These are phyloP conservation scores for Closterium sp. DNA, from an alignment of 139 green algal species.

Conservation along the genomic window DNA sequence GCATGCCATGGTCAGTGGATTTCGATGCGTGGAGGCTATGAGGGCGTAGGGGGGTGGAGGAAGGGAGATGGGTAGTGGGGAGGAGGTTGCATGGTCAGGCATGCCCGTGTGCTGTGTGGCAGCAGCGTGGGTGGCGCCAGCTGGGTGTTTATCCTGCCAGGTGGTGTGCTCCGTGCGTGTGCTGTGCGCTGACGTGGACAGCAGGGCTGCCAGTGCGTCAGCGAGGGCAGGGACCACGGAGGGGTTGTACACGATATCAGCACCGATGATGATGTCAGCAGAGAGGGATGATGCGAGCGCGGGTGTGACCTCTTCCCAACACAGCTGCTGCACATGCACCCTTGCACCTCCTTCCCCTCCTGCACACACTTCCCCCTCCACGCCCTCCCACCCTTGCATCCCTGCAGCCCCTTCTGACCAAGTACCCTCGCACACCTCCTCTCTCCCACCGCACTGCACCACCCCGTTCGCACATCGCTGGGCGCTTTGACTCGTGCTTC, in stretches of 20 bases:
- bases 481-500: neutral
- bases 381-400: neutral
- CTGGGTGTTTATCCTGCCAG: neutral
- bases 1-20: neutral
- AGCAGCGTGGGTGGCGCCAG: neutral
- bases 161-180: neutral
- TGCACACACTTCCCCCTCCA: neutral
- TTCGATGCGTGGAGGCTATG: neutral
- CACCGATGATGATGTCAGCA: conserved; percentile 7
- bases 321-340: conserved; percentile 7
- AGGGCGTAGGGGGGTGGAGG: neutral
- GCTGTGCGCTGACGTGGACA: neutral
- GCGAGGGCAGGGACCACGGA: conserved; percentile 7
- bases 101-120: neutral
- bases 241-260: conserved; percentile 8
- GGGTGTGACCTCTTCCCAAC: neutral
- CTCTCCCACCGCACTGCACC: neutral
- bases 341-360: neutral
- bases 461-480: neutral
- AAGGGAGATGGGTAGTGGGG: neutral
- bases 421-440: neutral
- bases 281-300: neutral
- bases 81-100: neutral
- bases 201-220: neutral
- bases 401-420: neutral